Conservation (phyloP, 1,139 yeast genomes). For the Blastobotrys elegans region DNA sequence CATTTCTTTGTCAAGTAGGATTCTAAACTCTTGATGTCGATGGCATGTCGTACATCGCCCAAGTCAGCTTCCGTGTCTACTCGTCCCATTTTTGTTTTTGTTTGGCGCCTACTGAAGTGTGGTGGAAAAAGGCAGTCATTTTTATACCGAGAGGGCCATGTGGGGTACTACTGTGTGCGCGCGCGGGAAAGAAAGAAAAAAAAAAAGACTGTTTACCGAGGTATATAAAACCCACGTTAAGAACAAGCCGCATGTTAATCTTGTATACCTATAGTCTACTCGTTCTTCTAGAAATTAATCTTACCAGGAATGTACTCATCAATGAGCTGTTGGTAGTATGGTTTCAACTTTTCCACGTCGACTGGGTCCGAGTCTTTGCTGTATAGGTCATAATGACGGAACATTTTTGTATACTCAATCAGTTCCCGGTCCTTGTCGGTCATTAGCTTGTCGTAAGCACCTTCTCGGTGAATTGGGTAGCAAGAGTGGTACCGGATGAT, state of each 20-base stretch:
- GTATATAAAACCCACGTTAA: no score
- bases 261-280: no score
- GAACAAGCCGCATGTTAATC: no score
- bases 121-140: no score
- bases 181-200: not conserved
- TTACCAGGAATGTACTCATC: conserved; percentile 61
- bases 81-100: conserved; percentile 8
- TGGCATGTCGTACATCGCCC: conserved; percentile 36
- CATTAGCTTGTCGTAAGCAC: conserved; percentile 62
- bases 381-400: conserved; percentile 64
- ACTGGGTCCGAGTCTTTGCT: conserved; percentile 52
- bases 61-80: conserved; percentile 36
- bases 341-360: conserved; percentile 46
- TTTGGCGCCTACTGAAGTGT: no score
- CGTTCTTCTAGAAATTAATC: conserved; percentile 57
- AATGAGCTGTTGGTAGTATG: conserved; percentile 56
- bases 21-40: conserved; percentile 38
- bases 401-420: conserved; percentile 60
- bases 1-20: conserved; percentile 22
- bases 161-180: not conserved
- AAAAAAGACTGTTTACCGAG: not conserved
- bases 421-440: conserved; percentile 57
- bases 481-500: conserved; percentile 74
- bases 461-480: conserved; percentile 73
- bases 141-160: no score